phyloP scores from a whole-genome alignment of 1,139 yeast genomes.

The Komagataea norvegica region DNA sequence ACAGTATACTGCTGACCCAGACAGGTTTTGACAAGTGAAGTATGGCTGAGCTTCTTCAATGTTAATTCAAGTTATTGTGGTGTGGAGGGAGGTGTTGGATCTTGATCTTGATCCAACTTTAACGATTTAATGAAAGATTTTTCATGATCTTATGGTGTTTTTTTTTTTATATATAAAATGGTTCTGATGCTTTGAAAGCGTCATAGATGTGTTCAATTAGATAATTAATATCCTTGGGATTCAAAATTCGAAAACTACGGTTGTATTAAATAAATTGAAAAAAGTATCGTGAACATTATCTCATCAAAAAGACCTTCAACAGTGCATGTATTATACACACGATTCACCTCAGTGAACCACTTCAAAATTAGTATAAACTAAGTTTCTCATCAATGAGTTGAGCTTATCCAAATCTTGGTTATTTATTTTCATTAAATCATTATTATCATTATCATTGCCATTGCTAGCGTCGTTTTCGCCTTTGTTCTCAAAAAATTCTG shows the following conservation, averaged over 20 bases:
- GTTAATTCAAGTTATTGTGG: no score
- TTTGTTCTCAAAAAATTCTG: neutral
- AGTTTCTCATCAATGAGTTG: slow-evolving; percentile 8
- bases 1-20: slow-evolving; percentile 2
- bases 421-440: slow-evolving; percentile 4
- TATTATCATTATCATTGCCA: neutral
- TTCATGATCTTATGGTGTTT: no score
- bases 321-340: neutral
- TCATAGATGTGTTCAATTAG: no score
- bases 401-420: slow-evolving; percentile 8
- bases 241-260: no score
- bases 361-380: slow-evolving; percentile 10
- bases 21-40: neutral
- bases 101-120: no score
- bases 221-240: neutral
- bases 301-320: no score
- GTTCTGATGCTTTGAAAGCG: slow-evolving; percentile 1
- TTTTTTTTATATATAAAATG: neutral
- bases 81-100: neutral
- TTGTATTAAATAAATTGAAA: neutral
- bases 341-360: slow-evolving; percentile 2
- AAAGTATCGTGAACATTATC: no score
- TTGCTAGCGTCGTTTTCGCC: neutral
- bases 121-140: no score
- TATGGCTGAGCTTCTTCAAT: no score